Evolutionary conservation across 192 early-diverging fungal species (phyloP), one percentile per base, ranked within the genome.

Genomic region (Chytriomyces hyalinus): DNA sequence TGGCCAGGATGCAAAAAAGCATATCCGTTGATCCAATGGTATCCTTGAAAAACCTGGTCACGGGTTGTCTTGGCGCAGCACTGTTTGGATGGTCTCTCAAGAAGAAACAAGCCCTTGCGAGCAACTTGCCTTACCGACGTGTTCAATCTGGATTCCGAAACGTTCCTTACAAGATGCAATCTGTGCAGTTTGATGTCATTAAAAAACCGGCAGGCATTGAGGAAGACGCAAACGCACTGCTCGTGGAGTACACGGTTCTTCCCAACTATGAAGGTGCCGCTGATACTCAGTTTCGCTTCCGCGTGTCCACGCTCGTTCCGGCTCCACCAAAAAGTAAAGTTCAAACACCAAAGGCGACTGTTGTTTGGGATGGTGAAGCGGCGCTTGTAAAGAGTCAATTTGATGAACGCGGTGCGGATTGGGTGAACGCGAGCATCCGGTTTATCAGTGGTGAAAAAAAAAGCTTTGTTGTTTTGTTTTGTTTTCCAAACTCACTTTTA

Each of bases 121-220:
- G 69, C 17, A 7, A 22, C 20, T n/a, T 13, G 36, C 36, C 69
- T 20, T 71, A 49, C 26, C 47, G 69, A 36, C 22, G 50, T 7
- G 50, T 71, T 22, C 15, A 26, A 6, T 28, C 69, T 10, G 69
- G 69, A 28, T 71, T 71, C 26, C 69, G 69, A 6, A 71, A 71
- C 57, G 69, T 71, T 71, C 69, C 69, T 6, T 36, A 71, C 6
- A 60, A 22, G 49, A 13, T 17, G n/a, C 69, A 71, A 28, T 20
- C 20, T 15, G 20, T 28, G 6, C 20, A 57, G 69, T 53, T 71
- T 60, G 53, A 57, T 13, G 1, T 57, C 3, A 20, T 57, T 3
- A 57, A 20, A 20, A 57, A 57, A 57, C 15, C 20, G 2, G 20
- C 1, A n/a, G 53, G 53, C 53, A n/a, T 57, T 13, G 53, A 57